phyloP scores from a whole-genome alignment of 192 early-diverging fungal genomes.

The Entomortierella lignicola region DNA sequence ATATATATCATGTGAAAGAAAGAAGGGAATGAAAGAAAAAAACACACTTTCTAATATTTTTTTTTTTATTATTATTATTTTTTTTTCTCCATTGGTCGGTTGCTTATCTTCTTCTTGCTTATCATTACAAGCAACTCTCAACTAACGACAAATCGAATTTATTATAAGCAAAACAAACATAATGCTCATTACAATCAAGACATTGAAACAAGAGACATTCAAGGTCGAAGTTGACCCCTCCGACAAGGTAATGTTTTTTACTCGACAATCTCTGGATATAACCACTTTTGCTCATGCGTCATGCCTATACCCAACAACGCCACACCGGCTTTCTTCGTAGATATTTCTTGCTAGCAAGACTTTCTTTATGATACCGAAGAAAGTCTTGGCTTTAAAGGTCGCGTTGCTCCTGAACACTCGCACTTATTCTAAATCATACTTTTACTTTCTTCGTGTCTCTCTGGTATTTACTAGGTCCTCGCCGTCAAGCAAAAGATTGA shows the following conservation, averaged over 20 bases:
- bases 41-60: neutral
- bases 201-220: slow-evolving; percentile 88
- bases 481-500: slow-evolving; percentile 85
- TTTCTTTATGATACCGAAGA: too few species aligned
- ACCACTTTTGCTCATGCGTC: neutral
- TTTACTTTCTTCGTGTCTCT: neutral
- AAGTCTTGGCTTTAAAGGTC: too few species aligned
- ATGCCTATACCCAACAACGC: neutral
- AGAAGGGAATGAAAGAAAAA: neutral
- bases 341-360: neutral
- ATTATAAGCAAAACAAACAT: slow-evolving; percentile 80
- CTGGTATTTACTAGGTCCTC: slow-evolving; percentile 65
- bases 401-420: neutral
- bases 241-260: slow-evolving; percentile 65
- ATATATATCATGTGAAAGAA: slow-evolving; percentile 2
- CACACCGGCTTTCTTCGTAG: neutral
- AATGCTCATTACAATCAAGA: slow-evolving; percentile 92
- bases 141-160: slow-evolving; percentile 61
- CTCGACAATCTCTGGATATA: neutral
- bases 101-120: slow-evolving; percentile 1
- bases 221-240: slow-evolving; percentile 78
- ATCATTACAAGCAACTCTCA: slow-evolving; percentile 1
- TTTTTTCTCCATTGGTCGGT: neutral
- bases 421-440: neutral
- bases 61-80: slow-evolving; percentile 7